Evolutionary conservation across 2,329 filamentous ascomycete species (phyloP).

Genomic region (Alternaria gansuensis): DNA sequence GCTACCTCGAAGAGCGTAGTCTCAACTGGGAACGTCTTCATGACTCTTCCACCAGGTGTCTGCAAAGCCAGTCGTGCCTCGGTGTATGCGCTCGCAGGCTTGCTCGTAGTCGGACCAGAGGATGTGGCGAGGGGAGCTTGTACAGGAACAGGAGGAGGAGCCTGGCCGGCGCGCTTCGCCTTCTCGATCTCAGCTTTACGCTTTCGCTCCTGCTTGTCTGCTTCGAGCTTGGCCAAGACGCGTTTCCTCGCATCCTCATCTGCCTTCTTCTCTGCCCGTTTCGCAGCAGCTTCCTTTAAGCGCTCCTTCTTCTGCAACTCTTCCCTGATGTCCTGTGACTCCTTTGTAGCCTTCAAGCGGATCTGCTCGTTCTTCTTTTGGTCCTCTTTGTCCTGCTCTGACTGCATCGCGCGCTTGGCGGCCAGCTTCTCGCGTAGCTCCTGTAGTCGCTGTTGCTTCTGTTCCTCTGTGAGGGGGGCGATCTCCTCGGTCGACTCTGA

Average conservation of each 20-base stretch:
- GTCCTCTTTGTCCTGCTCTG: slow-evolving; percentile 79
- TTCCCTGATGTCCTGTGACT: slow-evolving; percentile 88
- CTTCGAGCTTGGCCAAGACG: slow-evolving; percentile 92
- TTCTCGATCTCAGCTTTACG: slow-evolving; percentile 86
- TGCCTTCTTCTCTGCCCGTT: slow-evolving; percentile 85
- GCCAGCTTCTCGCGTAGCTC: slow-evolving; percentile 77
- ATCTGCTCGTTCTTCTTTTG: slow-evolving; percentile 86
- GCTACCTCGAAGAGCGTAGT: slow-evolving; percentile 94
- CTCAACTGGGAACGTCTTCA: slow-evolving; percentile 87
- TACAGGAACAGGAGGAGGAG: slow-evolving; percentile 60
- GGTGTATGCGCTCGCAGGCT: slow-evolving; percentile 75
- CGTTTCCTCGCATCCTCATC: slow-evolving; percentile 87
- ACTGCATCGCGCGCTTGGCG: slow-evolving; percentile 74
- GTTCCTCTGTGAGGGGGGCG: slow-evolving; percentile 86
- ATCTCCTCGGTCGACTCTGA: slow-evolving; percentile 93
- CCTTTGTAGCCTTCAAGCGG: slow-evolving; percentile 86
- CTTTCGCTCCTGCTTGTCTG: slow-evolving; percentile 88
- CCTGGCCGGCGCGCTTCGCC: slow-evolving; percentile 81
- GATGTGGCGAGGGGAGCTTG: slow-evolving; percentile 58
- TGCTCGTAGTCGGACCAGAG: slow-evolving; percentile 62
- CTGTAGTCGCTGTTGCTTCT: slow-evolving; percentile 81
- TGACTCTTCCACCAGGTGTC: slow-evolving; percentile 76
- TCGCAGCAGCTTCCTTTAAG: slow-evolving; percentile 87
- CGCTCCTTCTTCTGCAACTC: slow-evolving; percentile 87
- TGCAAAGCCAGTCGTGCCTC: slow-evolving; percentile 86